Conservation (phyloP, 352 stramenopile genomes). For the Phytophthora gonapodyides region DNA sequence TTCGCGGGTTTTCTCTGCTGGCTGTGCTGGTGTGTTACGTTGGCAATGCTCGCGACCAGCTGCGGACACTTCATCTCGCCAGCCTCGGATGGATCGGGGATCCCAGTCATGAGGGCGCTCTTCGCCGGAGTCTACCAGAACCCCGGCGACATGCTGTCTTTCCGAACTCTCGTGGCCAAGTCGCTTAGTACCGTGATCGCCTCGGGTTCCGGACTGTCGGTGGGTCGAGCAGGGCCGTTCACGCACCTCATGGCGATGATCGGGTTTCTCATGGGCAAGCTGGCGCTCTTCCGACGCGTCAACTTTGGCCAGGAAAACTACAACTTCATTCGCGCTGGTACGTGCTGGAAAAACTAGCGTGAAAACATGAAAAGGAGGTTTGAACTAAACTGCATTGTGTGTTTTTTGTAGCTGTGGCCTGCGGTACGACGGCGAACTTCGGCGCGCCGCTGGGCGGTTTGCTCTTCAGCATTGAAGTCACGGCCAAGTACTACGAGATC, state of each 20-base stretch:
- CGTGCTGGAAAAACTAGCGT: neutral
- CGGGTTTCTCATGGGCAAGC: constrained; percentile 65
- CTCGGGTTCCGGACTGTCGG: constrained; percentile 70
- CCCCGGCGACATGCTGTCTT: constrained; percentile 71
- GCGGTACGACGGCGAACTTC: constrained; percentile 83
- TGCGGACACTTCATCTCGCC: constrained; percentile 67
- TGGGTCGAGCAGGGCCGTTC: constrained; percentile 74
- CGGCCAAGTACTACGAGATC: constrained; percentile 86
- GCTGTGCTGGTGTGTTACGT: constrained; percentile 61
- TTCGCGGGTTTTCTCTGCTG: constrained; percentile 70
- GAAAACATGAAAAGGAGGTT: neutral
- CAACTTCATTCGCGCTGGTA: constrained; percentile 72
- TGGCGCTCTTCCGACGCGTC: constrained; percentile 69
- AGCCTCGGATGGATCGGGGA: constrained; percentile 75
- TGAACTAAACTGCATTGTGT: neutral
- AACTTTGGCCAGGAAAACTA: constrained; percentile 82
- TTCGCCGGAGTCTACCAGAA: constrained; percentile 85
- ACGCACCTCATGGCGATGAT: constrained; percentile 81
- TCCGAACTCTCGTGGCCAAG: constrained; percentile 70
- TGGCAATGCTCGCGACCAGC: constrained; percentile 59
- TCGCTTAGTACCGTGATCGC: constrained; percentile 74
- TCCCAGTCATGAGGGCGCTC: constrained; percentile 83
- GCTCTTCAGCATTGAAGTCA: constrained; percentile 88
- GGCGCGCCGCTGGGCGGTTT: constrained; percentile 77
- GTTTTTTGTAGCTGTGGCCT: constrained; percentile 57